Base-by-base conservation (phyloP, 1,139 yeast genomes). In the Geotrichum cucujoidarum region DNA sequence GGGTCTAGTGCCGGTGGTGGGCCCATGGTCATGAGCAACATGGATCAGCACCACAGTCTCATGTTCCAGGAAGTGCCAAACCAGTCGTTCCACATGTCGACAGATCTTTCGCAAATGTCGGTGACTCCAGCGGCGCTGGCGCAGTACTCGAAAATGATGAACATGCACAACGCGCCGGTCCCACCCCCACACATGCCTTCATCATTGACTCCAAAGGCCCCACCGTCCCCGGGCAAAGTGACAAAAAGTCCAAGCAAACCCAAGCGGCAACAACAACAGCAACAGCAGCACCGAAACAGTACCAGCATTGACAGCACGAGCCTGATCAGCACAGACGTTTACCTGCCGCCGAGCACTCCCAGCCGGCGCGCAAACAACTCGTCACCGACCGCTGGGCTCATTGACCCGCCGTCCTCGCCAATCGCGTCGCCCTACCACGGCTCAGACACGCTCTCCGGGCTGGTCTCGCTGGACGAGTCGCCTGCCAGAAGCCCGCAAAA, bases 111-210 rank as follows among this genome's bases (percentile, higher is more conserved):
- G 14, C 57, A 49, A 43, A 48, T 48, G 43, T 49, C 61, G 5
- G 53, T 59, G 21, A 60, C 59, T 31, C 62, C 64, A 2, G 56
- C 58, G n/a, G 55, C 60, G 10, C 45, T 60, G 39, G 64, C 63
- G 10, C 59, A 54, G 47, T 61, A 55, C 42, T 56, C 63, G 31
- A 59, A 55, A 43, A 52, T 53, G 53, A 37, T 47, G 33, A 47
- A 47, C 31, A 27, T 43, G 31, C 18, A 36, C 29, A 47, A 43
- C 22, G 43, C 38, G 8, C 38, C 38, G 8, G 22, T 27, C 25
- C 21, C 29, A 37, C 13, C 32, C 35, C 22, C 38, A 3, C 38
- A 35, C 16, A 24, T n/a, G 35, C n/a, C n/a, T n/a, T n/a, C 22
- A 11, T 16, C 30, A 14, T 27, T 27, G 7, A 11, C 48, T 4